Evolutionary conservation across 2,329 filamentous ascomycete genomes (phyloP).

Genomic region (Fusarium haematococcum): DNA sequence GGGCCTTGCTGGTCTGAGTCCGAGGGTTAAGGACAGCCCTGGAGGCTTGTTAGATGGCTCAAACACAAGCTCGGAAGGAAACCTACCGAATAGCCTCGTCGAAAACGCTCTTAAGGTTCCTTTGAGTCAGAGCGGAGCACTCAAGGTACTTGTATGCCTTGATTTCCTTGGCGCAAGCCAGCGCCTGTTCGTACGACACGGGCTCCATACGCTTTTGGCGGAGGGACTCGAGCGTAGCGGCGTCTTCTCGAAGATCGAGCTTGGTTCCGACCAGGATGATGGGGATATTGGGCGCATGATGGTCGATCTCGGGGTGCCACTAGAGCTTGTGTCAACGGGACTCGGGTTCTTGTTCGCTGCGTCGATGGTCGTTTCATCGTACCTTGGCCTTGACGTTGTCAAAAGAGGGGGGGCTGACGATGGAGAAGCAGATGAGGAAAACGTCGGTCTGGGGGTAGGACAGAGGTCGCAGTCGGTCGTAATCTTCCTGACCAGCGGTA

Average conservation of each 20-base stretch:
- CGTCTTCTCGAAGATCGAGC: constrained; percentile 93
- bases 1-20: constrained; percentile 62
- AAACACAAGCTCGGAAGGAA: neutral
- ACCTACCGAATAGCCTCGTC: constrained; percentile 96
- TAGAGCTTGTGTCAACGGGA: constrained; percentile 52
- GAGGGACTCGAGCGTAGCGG: constrained; percentile 82
- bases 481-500: constrained; percentile 98
- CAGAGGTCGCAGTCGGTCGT: constrained; percentile 92
- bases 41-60: constrained; percentile 43
- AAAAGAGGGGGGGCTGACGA: constrained; percentile 96
- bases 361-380: constrained; percentile 46
- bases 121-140: constrained; percentile 95
- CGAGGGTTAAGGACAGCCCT: constrained; percentile 80
- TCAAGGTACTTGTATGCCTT: constrained; percentile 97
- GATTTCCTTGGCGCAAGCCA: constrained; percentile 92
- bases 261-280: constrained; percentile 98
- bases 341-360: constrained; percentile 1
- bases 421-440: constrained; percentile 98
- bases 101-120: constrained; percentile 98
- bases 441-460: constrained; percentile 99
- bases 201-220: constrained; percentile 95
- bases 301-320: constrained; percentile 98
- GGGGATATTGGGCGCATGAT: constrained; percentile 93
- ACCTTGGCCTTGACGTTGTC: constrained; percentile 99
- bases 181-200: constrained; percentile 93